Base-by-base conservation (phyloP, 2,329 filamentous ascomycete genomes). In the Peltaster fructicola region DNA sequence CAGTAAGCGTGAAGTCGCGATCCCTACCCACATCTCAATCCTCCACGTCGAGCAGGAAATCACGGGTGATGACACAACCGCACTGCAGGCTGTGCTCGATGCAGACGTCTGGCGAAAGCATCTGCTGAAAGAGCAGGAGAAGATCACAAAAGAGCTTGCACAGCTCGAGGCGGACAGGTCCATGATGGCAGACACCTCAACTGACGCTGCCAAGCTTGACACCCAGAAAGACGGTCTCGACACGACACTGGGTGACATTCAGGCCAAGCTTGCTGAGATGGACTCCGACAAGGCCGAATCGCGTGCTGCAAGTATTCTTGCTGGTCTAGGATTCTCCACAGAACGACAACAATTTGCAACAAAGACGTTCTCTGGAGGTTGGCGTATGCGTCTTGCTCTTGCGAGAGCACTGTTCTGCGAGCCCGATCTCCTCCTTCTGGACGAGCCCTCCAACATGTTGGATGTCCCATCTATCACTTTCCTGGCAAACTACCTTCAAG, bases 381-480 rank as follows among this genome's bases (percentile, higher is more conserved):
- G 88, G 88, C 73, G 88, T 55, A 98, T 98, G 88, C 76, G 88
- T 61, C 59, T 98, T 44, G 88, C 88, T 8, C 65, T 98, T 34
- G 88, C 88, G 8, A 66, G 88, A 65, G 88, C 88, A 8, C 68
- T 98, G 17, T 98, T 98, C 62, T 98, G 88, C 58, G 88, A 98
- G 51, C 88, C 88, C 20, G 88, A 98, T 55, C 62, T 98, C 25
- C 59, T 98, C 31, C 66, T 98, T 50, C 81, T 98, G 40, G 88
- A 98, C 61, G 88, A 98, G 71, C 88, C 88, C 57, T 95, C 85
- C 28, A 95, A 95, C 72, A 95, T 95, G 85, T 82, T 98, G 80
- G 88, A 95, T 56, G 88, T 98, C 30, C 88, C 88, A n/a, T 95
- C 88, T 13, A 95, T 98, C 47, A 90, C 88, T 29, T 98, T 95